phyloP scores from a whole-genome alignment of 495 filamentous ascomycete genomes.

The Hyaloscypha finlandica region DNA sequence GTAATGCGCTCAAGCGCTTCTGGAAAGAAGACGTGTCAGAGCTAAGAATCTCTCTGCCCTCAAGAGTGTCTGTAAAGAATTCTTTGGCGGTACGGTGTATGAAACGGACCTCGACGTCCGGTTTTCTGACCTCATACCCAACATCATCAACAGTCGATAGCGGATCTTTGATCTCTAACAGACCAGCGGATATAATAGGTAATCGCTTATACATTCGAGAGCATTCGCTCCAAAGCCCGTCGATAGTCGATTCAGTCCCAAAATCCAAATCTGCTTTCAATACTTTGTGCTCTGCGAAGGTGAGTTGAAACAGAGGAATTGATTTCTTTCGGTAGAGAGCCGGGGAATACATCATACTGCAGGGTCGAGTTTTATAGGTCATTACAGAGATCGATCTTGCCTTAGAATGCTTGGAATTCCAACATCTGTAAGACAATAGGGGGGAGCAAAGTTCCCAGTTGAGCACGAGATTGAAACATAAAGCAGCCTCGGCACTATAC shows the following conservation, averaged over 20 bases:
- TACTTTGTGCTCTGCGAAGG: not conserved
- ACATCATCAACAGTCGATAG: not conserved
- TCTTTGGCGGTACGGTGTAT: conserved; percentile 7
- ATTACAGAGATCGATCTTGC: no score
- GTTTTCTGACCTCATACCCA: not conserved
- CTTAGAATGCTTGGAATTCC: not conserved
- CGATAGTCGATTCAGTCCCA: not conserved
- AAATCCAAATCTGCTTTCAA: not conserved
- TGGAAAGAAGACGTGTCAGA: not conserved
- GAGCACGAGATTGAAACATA: conserved; percentile 8
- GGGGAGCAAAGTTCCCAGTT: not conserved
- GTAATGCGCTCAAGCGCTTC: not conserved
- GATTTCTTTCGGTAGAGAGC: not conserved
- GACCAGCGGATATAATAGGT: conserved; percentile 1
- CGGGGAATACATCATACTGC: no score
- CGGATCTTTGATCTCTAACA: not conserved
- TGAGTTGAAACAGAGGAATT: conserved; percentile 3
- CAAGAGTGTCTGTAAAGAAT: no score
- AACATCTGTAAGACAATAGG: not conserved
- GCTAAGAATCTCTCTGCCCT: no score
- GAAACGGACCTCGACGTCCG: conserved; percentile 8
- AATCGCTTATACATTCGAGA: not conserved
- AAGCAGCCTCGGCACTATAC: conserved; percentile 7
- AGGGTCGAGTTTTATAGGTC: no score
- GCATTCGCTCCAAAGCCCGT: not conserved